These are phyloP conservation scores for Candida parachauliodes DNA, from an alignment of 805 yeast species.

Conservation along the genomic window DNA sequence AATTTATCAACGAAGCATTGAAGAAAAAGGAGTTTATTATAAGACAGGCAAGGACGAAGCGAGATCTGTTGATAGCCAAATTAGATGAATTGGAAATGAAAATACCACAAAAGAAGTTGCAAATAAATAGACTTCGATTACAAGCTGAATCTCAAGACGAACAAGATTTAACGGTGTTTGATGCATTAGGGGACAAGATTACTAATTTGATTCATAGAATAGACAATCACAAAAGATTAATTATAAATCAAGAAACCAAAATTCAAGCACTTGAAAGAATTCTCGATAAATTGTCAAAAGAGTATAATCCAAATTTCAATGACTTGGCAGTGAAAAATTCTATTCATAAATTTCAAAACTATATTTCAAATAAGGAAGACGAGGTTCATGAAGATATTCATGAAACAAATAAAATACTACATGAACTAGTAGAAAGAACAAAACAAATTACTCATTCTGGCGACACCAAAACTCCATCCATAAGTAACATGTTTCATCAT, in stretches of 20 bases:
- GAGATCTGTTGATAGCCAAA: constrained; percentile 12
- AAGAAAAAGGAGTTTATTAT: constrained; percentile 25
- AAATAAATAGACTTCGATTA: constrained; percentile 5
- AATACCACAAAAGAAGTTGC: not conserved
- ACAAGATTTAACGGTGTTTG: constrained; percentile 13
- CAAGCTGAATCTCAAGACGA: constrained; percentile 8
- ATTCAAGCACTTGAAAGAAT: constrained; percentile 41
- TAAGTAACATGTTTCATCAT: constrained; percentile 22
- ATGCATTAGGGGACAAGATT: constrained; percentile 16
- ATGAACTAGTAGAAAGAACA: constrained; percentile 18
- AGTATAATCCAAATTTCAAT: constrained; percentile 81
- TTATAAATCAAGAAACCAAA: constrained; percentile 14
- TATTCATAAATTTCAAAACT: constrained; percentile 51
- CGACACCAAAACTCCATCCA: constrained; percentile 14
- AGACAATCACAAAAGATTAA: constrained; percentile 9
- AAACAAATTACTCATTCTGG: constrained; percentile 6
- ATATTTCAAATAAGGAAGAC: constrained; percentile 37
- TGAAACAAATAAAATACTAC: constrained; percentile 15
- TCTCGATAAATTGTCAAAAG: constrained; percentile 44
- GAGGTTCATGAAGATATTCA: constrained; percentile 2
- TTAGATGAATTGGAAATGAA: constrained; percentile 7
- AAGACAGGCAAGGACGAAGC: constrained; percentile 16
- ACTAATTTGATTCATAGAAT: constrained; percentile 10
- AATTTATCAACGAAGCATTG: constrained; percentile 22
- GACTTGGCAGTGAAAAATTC: constrained; percentile 82